Base-by-base conservation (phyloP, 2,329 filamentous ascomycete species). In the Lecanicillium sp. region DNA sequence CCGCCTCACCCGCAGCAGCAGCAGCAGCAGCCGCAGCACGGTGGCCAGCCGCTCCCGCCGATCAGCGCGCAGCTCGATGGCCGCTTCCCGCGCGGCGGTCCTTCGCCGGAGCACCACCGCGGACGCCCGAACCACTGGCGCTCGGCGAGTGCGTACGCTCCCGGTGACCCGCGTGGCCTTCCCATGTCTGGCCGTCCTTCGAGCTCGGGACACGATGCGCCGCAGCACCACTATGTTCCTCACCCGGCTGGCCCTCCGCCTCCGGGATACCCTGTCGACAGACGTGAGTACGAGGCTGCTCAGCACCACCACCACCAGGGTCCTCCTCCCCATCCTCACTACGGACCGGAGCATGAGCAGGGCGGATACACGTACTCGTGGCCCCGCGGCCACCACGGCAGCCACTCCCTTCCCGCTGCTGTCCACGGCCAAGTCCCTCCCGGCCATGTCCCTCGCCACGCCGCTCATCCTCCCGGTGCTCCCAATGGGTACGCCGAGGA, bases 61-160 rank as follows among this genome's bases (percentile, higher is more conserved):
- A 58, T 61, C 45, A 49, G 51, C 20, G 36, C 53, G 9, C 59
- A 58, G n/a, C 51, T 59, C 21, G 44, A 42, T 1, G 33, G 19
- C 20, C 27, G 36, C 10, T 44, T 51, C 35, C 30, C 47, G 8
- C 30, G 47, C 12, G 36, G 24, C 6, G 19, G n/a, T 3, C 24
- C 14, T 5, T 19, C 29, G 12, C 29, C 29, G 5, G 29, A n/a
- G 15, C n/a, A 38, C 14, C 24, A 23, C 14, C 35, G 32, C 20
- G 36, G 27, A 10, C 36, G 44, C 7, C 44, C 44, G 11, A 35
- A 47, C 12, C 44, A 39, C 44, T 47, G 44, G 44, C 44, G 44
- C n/a, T 47, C 44, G 9, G 44, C 44, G 17, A 45, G 43, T 26
- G 43, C 33, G 8, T 45, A 45, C 43, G 19, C 30, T 2, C 43